Percentiles rank a stretch among this genome's conserved stretches.
phyloP scores from a whole-genome alignment of 192 early-diverging fungal species.

The Gaertneriomyces sp. region DNA sequence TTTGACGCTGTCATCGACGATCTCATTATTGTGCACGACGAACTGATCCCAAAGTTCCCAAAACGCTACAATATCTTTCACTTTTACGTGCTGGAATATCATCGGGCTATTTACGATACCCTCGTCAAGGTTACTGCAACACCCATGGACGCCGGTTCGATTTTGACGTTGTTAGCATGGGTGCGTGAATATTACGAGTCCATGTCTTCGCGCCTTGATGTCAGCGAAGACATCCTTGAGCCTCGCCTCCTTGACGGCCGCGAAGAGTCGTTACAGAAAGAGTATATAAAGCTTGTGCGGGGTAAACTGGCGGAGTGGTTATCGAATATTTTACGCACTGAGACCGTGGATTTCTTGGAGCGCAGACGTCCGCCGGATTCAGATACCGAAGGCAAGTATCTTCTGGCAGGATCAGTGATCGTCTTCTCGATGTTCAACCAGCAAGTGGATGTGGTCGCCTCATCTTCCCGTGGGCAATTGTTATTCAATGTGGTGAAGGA shows the following conservation, averaged over 20 bases:
- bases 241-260: slow-evolving; percentile 89
- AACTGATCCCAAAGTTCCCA: slow-evolving; percentile 83
- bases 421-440: slow-evolving; percentile 99
- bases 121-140: slow-evolving; percentile 67
- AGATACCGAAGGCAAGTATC: slow-evolving; percentile 75
- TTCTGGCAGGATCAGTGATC: slow-evolving; percentile 76
- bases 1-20: slow-evolving; percentile 86
- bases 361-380: slow-evolving; percentile 69
- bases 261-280: slow-evolving; percentile 83
- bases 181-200: slow-evolving; percentile 86
- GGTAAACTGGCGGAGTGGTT: slow-evolving; percentile 89
- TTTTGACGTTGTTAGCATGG: slow-evolving; percentile 82
- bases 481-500: slow-evolving; percentile 77
- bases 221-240: slow-evolving; percentile 82
- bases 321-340: slow-evolving; percentile 79
- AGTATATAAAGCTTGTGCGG: slow-evolving; percentile 88
- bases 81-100: slow-evolving; percentile 93
- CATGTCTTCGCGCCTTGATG: slow-evolving; percentile 83
- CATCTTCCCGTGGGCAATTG: slow-evolving; percentile 83
- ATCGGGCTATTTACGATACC: slow-evolving; percentile 81
- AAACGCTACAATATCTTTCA: slow-evolving; percentile 92
- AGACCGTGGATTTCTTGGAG: slow-evolving; percentile 73
- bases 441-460: slow-evolving; percentile 85
- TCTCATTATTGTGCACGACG: slow-evolving; percentile 82
- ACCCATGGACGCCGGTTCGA: slow-evolving; percentile 79